Conservation (phyloP, 2,329 filamentous ascomycete species). For the Aspergillus arachidicola region DNA sequence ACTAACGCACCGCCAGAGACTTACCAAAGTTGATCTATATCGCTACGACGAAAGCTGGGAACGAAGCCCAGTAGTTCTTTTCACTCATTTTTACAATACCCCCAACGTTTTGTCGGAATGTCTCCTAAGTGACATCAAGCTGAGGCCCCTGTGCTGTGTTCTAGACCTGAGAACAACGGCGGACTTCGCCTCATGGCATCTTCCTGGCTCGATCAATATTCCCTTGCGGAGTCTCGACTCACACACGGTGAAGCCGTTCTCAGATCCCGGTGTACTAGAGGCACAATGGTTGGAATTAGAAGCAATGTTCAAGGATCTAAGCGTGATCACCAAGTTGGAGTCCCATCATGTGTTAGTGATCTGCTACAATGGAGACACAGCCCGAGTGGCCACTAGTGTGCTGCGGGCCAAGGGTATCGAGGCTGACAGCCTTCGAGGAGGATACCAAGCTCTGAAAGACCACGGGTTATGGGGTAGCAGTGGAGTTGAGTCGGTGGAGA, state of each 20-base stretch:
- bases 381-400: slow-evolving; percentile 58
- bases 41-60: slow-evolving; percentile 62
- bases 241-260: slow-evolving; percentile 50
- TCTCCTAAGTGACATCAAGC: slow-evolving; percentile 24
- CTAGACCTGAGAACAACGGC: slow-evolving; percentile 49
- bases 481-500: slow-evolving; percentile 7
- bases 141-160: slow-evolving; percentile 38
- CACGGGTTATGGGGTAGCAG: slow-evolving; percentile 30
- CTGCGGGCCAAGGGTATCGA: slow-evolving; percentile 54
- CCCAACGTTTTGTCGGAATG: slow-evolving; percentile 24
- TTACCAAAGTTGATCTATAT: slow-evolving; percentile 55
- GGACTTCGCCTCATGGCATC: slow-evolving; percentile 48
- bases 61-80: slow-evolving; percentile 42
- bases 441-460: slow-evolving; percentile 33
- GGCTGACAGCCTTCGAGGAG: slow-evolving; percentile 52
- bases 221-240: slow-evolving; percentile 43
- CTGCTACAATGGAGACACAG: slow-evolving; percentile 59
- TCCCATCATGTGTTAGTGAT: slow-evolving; percentile 49
- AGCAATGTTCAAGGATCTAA: slow-evolving; percentile 39
- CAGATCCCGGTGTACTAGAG: slow-evolving; percentile 46
- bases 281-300: slow-evolving; percentile 54
- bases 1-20: slow-evolving; percentile 35
- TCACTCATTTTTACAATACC: slow-evolving; percentile 42
- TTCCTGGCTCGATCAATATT: slow-evolving; percentile 50
- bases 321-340: slow-evolving; percentile 23